Evolutionary conservation across 176 grass and related monocot genomes (phyloP).

Genomic region (Poa pratensis): DNA sequence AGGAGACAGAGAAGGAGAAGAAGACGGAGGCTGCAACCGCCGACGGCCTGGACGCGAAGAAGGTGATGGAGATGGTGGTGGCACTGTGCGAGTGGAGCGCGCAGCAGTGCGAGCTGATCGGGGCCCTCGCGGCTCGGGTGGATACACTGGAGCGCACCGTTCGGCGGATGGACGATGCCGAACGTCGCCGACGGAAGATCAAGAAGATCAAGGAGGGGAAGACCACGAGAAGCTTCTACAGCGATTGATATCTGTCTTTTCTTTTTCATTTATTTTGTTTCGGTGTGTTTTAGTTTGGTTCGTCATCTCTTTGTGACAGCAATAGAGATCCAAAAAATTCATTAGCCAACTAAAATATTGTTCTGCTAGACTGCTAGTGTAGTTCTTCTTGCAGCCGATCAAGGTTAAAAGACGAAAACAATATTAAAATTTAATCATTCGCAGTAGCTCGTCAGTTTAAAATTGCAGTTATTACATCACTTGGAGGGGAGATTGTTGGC

Average conservation of each 20-base stretch:
- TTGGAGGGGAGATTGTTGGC: too few species aligned
- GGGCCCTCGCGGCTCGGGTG: constrained; percentile 53
- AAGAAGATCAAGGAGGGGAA: constrained; percentile 17
- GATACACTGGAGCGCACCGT: constrained; percentile 63
- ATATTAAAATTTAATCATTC: too few species aligned
- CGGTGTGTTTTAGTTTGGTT: neutral
- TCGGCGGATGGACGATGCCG: constrained; percentile 45
- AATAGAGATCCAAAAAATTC: neutral
- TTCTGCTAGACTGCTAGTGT: too few species aligned
- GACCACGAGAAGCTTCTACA: neutral
- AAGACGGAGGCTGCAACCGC: neutral
- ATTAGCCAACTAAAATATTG: too few species aligned
- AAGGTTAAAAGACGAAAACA: too few species aligned
- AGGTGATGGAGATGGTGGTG: constrained; percentile 62
- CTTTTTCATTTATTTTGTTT: neutral
- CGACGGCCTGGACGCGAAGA: constrained; percentile 5
- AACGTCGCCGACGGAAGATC: neutral
- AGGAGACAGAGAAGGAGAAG: neutral
- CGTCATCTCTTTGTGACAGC: neutral
- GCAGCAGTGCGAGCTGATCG: constrained; percentile 37
- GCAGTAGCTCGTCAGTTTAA: too few species aligned
- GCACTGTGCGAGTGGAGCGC: constrained; percentile 60
- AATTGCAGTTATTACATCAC: too few species aligned
- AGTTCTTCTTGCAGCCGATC: too few species aligned
- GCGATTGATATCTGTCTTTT: constrained; percentile 1